phyloP scores from a whole-genome alignment of 2,329 filamentous ascomycete genomes.

The Fusarium hainanense region DNA sequence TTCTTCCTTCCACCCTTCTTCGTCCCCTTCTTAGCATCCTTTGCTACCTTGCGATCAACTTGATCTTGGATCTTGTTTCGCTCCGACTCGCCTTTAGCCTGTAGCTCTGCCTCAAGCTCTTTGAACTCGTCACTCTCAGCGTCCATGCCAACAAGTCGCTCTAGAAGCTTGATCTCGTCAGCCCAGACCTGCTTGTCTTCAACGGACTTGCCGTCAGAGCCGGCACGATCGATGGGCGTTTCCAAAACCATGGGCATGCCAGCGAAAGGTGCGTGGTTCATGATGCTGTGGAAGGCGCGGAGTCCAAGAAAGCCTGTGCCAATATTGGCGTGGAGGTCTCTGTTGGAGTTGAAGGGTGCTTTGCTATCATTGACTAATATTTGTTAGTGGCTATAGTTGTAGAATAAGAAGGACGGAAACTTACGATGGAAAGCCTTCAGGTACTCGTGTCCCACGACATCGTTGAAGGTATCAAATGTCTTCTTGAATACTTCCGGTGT shows the following conservation, averaged over 20 bases:
- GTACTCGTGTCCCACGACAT: slow-evolving; percentile 80
- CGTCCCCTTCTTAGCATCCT: slow-evolving; percentile 58
- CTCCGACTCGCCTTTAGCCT: slow-evolving; percentile 75
- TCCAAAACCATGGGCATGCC: slow-evolving; percentile 92
- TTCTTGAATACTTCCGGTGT: slow-evolving; percentile 76
- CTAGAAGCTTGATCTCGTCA: slow-evolving; percentile 92
- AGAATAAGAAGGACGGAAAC: slow-evolving; percentile 14
- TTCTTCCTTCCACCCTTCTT: slow-evolving; percentile 52
- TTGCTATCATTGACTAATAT: slow-evolving; percentile 89
- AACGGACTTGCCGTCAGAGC: slow-evolving; percentile 70
- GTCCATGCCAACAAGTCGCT: slow-evolving; percentile 88
- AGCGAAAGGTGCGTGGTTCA: slow-evolving; percentile 83
- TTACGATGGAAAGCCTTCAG: slow-evolving; percentile 81
- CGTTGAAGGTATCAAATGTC: slow-evolving; percentile 81
- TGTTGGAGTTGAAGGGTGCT: slow-evolving; percentile 81
- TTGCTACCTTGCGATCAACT: slow-evolving; percentile 78
- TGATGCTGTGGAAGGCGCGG: slow-evolving; percentile 87
- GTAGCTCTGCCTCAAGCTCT: slow-evolving; percentile 71
- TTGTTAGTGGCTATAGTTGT: slow-evolving; percentile 1
- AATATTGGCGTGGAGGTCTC: slow-evolving; percentile 95
- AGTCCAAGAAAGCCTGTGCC: slow-evolving; percentile 94
- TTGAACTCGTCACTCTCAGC: slow-evolving; percentile 78
- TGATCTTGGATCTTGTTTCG: slow-evolving; percentile 81
- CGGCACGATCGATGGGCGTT: slow-evolving; percentile 86
- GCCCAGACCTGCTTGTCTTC: slow-evolving; percentile 91